These are phyloP conservation scores for Boletus mariae DNA, from an alignment of 1,284 basidiomycete species.

Conservation along the genomic window DNA sequence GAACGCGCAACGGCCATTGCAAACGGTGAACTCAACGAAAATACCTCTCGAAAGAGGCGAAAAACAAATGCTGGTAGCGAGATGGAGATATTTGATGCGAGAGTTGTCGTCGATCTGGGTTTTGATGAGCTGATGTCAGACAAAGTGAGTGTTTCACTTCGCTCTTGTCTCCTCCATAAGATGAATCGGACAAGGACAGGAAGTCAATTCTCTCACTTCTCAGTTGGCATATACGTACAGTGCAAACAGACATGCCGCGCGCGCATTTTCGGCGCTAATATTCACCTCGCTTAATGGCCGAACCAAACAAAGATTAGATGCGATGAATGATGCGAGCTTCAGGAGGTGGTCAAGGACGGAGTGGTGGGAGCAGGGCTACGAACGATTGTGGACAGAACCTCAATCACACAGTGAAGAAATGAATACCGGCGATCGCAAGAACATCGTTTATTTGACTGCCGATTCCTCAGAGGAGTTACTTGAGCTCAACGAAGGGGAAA, in stretches of 20 bases:
- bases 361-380: slow-evolving; percentile 77
- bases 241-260: slow-evolving; percentile 69
- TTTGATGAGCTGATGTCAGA: slow-evolving; percentile 96
- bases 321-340: slow-evolving; percentile 65
- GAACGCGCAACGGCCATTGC: slow-evolving; percentile 53
- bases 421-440: slow-evolving; percentile 34
- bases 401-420: slow-evolving; percentile 5
- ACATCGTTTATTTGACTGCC: slow-evolving; percentile 90
- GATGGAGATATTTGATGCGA: slow-evolving; percentile 61
- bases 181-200: slow-evolving; percentile 46
- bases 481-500: slow-evolving; percentile 78
- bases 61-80: slow-evolving; percentile 28
- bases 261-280: slow-evolving; percentile 70
- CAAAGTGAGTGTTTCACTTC: slow-evolving; percentile 58
- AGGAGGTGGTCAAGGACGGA: slow-evolving; percentile 78
- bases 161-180: slow-evolving; percentile 13
- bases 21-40: slow-evolving; percentile 50
- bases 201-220: slow-evolving; percentile 82
- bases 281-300: slow-evolving; percentile 78
- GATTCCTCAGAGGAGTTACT: slow-evolving; percentile 86
- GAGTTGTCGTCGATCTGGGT: slow-evolving; percentile 84
- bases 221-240: slow-evolving; percentile 91
- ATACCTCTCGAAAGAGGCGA: slow-evolving; percentile 43
- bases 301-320: slow-evolving; percentile 66
- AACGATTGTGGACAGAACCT: slow-evolving; percentile 55